phyloP scores from a whole-genome alignment of 768 basidiomycete species.

The Auricularia sp. region DNA sequence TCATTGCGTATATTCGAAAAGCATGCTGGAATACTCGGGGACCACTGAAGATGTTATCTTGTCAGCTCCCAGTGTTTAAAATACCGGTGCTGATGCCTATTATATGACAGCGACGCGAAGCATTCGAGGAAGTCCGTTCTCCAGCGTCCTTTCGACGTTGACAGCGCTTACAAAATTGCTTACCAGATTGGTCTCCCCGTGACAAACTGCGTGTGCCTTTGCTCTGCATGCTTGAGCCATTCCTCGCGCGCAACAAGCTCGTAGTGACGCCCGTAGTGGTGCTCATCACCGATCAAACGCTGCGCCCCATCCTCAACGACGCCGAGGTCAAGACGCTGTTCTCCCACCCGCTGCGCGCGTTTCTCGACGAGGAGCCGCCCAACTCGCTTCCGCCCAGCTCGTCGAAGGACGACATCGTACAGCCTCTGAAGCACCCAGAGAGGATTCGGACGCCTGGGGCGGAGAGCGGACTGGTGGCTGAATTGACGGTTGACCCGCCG shows the following conservation, averaged over 20 bases:
- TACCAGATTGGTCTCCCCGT: slow-evolving; percentile 65
- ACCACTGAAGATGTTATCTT: too few species aligned
- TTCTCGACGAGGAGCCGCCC: slow-evolving; percentile 35
- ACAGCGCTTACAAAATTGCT: too few species aligned
- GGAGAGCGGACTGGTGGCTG: slow-evolving; percentile 1
- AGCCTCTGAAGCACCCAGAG: background rate
- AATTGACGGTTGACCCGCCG: background rate
- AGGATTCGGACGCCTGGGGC: slow-evolving; percentile 10
- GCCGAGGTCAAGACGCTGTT: slow-evolving; percentile 74
- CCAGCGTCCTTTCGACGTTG: background rate
- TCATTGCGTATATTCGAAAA: too few species aligned
- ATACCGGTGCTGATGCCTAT: background rate
- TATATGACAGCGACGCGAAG: slow-evolving; percentile 59
- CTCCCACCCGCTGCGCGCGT: slow-evolving; percentile 71
- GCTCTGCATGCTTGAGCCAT: slow-evolving; percentile 70
- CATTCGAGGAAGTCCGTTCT: slow-evolving; percentile 70
- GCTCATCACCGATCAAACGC: slow-evolving; percentile 66
- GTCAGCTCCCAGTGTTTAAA: background rate
- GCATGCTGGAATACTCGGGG: too few species aligned
- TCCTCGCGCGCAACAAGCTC: slow-evolving; percentile 57
- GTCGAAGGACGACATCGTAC: background rate
- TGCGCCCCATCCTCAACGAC: slow-evolving; percentile 68
- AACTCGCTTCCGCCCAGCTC: background rate
- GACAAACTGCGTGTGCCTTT: slow-evolving; percentile 62
- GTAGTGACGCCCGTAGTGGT: slow-evolving; percentile 85